Evolutionary conservation across 2,329 filamentous ascomycete species (phyloP).

Genomic region (Penicillium expansum): DNA sequence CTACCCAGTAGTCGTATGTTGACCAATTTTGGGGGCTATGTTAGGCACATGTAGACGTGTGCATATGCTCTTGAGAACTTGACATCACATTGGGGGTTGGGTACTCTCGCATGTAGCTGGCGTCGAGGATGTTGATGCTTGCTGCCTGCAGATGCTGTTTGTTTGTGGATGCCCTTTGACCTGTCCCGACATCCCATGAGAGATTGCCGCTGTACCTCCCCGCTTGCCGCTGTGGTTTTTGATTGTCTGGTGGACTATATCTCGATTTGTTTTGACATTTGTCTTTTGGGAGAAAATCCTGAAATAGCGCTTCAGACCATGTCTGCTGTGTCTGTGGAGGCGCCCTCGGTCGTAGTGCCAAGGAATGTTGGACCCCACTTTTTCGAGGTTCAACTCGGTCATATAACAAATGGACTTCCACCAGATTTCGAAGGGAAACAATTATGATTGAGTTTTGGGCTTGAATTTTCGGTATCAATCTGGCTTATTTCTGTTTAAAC

Average conservation of each 20-base stretch:
- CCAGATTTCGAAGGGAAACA: accelerated
- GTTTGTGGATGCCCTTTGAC: neutral
- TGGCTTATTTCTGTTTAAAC: neutral
- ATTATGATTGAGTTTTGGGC: accelerated
- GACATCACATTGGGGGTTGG: neutral
- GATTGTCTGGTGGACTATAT: no score
- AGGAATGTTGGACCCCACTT: neutral
- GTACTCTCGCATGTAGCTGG: neutral
- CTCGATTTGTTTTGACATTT: neutral
- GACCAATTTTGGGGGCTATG: neutral
- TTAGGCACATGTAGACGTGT: neutral
- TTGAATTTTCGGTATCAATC: neutral
- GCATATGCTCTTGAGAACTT: neutral
- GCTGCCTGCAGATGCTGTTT: neutral
- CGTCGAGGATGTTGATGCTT: neutral
- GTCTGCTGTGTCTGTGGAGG: neutral
- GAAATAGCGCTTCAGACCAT: neutral
- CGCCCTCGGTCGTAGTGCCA: neutral
- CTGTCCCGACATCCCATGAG: neutral
- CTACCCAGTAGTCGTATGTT: neutral
- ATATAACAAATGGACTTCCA: no score
- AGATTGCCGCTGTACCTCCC: no score
- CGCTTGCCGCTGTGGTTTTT: no score
- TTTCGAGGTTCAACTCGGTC: neutral
- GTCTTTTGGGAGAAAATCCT: accelerated